These are phyloP conservation scores for Fusarium sacchari DNA, from an alignment of 2,329 filamentous ascomycete genomes.

Conservation along the genomic window DNA sequence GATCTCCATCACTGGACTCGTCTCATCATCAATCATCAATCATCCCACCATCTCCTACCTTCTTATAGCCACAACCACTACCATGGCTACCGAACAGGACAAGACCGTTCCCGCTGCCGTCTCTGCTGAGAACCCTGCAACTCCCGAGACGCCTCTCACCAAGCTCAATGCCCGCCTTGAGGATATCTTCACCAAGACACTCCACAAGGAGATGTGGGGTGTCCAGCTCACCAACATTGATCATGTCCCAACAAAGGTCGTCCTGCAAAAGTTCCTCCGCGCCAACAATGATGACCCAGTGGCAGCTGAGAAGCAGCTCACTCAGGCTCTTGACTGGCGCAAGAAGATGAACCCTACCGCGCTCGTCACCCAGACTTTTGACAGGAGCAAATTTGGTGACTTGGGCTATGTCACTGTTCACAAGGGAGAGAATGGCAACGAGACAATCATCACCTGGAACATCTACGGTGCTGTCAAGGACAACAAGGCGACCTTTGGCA, in stretches of 20 bases:
- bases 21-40: neutral
- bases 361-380: constrained; percentile 71
- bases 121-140: constrained; percentile 18
- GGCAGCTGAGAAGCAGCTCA: constrained; percentile 81
- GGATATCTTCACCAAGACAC: constrained; percentile 64
- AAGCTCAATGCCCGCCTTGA: constrained; percentile 69
- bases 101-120: constrained; percentile 27
- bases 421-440: constrained; percentile 63
- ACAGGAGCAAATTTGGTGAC: constrained; percentile 75
- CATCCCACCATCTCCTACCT: neutral
- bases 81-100: constrained; percentile 47
- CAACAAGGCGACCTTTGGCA: constrained; percentile 83
- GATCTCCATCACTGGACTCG: neutral
- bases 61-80: neutral
- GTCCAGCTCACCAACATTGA: constrained; percentile 69
- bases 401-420: constrained; percentile 86
- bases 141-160: constrained; percentile 54
- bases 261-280: constrained; percentile 92
- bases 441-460: constrained; percentile 85
- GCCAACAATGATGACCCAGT: constrained; percentile 82
- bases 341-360: constrained; percentile 77
- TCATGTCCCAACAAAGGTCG: constrained; percentile 80
- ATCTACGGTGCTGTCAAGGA: constrained; percentile 90
- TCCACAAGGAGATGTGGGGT: constrained; percentile 87
- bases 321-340: constrained; percentile 83